Percentiles rank a stretch among this genome's conserved stretches.
phyloP scores from a whole-genome alignment of 2,329 filamentous ascomycete genomes.

The Fusarium newnesense region DNA sequence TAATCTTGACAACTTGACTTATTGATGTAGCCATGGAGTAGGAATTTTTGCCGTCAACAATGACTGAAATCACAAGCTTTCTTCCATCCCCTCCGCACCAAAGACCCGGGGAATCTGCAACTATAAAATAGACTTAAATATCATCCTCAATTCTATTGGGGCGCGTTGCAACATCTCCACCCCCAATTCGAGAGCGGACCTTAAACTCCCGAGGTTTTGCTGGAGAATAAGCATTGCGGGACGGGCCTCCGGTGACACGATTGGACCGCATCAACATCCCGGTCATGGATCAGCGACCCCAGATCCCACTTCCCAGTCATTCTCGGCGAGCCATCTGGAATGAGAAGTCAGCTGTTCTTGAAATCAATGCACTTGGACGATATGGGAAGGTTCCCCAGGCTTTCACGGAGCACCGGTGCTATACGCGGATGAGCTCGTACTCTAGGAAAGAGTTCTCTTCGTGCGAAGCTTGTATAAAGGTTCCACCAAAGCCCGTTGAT shows the following conservation, averaged over 20 bases:
- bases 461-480: too few species aligned
- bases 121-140: background rate
- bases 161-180: conserved; percentile 8
- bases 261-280: conserved; percentile 24
- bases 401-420: background rate
- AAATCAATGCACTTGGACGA: background rate
- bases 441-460: too few species aligned
- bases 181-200: background rate
- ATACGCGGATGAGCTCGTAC: background rate
- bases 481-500: background rate
- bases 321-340: background rate
- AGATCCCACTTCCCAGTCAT: background rate
- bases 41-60: background rate
- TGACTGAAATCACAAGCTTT: rapidly evolving
- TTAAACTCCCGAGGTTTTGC: background rate
- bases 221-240: background rate
- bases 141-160: conserved; percentile 8
- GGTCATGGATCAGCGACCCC: conserved; percentile 1
- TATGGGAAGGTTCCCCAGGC: background rate
- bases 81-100: background rate
- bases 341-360: background rate
- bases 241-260: background rate
- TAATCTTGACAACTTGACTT: too few species aligned
- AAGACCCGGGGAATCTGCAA: background rate
- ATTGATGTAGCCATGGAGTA: rapidly evolving